Conservation (phyloP, 2,329 filamentous ascomycete species). For the Teratosphaeria viscida region DNA sequence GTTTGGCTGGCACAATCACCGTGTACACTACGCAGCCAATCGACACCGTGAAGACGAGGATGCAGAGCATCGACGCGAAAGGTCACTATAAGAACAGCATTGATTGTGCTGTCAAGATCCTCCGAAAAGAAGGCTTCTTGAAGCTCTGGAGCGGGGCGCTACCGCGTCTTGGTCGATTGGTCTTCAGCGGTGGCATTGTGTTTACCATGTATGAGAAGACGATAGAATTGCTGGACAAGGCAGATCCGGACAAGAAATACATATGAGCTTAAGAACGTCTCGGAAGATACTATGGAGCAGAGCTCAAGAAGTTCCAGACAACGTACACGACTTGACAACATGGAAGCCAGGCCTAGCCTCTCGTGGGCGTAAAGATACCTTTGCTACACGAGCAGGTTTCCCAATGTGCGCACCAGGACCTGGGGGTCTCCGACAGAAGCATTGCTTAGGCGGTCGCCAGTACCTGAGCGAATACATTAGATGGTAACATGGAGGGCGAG, state of each 20-base stretch:
- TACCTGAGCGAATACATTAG: no score
- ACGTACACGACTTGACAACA: neutral
- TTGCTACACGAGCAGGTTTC: neutral
- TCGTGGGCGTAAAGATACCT: neutral
- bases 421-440: no score
- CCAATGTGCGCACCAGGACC: no score
- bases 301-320: neutral
- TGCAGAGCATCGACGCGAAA: conserved; percentile 89
- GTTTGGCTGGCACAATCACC: conserved; percentile 78
- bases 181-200: conserved; percentile 90
- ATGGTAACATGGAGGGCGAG: no score
- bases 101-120: conserved; percentile 70
- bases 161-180: conserved; percentile 70
- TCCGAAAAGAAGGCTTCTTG: conserved; percentile 76
- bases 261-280: conserved; percentile 33
- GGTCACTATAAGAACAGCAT: conserved; percentile 77
- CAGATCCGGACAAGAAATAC: conserved; percentile 78
- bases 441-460: no score
- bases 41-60: conserved; percentile 90
- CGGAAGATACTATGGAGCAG: neutral
- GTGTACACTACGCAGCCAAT: conserved; percentile 65
- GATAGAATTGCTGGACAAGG: conserved; percentile 70
- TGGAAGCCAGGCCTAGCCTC: neutral
- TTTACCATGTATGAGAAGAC: conserved; percentile 98
- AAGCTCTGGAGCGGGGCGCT: conserved; percentile 93